These are phyloP conservation scores for Xylaria sp. DNA, from an alignment of 2,329 filamentous ascomycete genomes.

Conservation along the genomic window DNA sequence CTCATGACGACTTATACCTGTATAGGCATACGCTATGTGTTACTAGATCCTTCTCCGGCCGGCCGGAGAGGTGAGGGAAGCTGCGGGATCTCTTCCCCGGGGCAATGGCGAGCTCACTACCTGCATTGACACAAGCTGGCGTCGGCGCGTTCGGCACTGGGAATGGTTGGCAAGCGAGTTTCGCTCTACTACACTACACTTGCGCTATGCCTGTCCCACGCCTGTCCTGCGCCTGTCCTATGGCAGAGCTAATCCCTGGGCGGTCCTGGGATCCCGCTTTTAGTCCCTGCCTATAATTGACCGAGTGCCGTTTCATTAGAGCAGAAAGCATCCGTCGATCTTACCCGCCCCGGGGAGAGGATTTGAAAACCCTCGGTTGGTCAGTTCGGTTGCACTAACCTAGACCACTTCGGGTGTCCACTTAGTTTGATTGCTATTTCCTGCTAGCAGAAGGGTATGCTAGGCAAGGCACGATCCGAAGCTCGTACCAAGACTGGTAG, in stretches of 20 bases:
- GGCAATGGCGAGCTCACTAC: slow-evolving; percentile 1
- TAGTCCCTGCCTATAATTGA: slow-evolving; percentile 10
- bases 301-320: slow-evolving; percentile 8
- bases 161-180: slow-evolving; percentile 12
- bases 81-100: slow-evolving; percentile 20
- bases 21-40: background rate
- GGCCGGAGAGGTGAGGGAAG: background rate
- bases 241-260: no score
- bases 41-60: background rate
- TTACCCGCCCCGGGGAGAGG: slow-evolving; percentile 16
- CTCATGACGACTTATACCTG: slow-evolving; percentile 1
- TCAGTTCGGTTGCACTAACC: slow-evolving; percentile 8
- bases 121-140: slow-evolving; percentile 10
- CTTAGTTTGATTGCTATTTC: slow-evolving; percentile 27
- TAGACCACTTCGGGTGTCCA: background rate
- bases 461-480: background rate
- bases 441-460: background rate
- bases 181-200: no score
- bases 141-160: slow-evolving; percentile 10
- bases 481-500: background rate
- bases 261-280: background rate
- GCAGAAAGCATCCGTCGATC: slow-evolving; percentile 13
- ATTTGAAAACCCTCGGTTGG: slow-evolving; percentile 30
- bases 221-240: no score
- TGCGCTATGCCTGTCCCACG: no score